Evolutionary conservation across 148 eudicot species (phyloP).

Genomic region (Rhododendron simsii): DNA sequence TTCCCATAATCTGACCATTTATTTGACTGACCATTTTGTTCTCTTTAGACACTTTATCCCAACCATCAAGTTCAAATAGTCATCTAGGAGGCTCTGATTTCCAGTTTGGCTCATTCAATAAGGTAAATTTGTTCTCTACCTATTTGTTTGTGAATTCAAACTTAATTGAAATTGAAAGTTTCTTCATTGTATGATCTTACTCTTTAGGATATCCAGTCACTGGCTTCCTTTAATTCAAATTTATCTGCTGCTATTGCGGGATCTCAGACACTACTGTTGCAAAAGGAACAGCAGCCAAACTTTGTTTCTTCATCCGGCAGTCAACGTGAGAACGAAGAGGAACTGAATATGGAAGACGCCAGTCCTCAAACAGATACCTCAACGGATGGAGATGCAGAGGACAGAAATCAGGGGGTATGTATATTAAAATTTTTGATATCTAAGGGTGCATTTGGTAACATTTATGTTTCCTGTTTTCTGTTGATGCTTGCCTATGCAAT

Average conservation of each 20-base stretch:
- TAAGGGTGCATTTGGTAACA: too few species aligned
- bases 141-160: not conserved
- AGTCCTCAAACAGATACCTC: conserved; percentile 84
- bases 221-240: conserved; percentile 25
- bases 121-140: conserved; percentile 36
- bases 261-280: conserved; percentile 36
- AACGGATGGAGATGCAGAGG: conserved; percentile 65
- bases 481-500: too few species aligned
- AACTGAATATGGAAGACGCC: conserved; percentile 70
- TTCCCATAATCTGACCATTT: not conserved
- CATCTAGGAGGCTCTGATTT: conserved; percentile 44
- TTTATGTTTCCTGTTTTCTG: too few species aligned
- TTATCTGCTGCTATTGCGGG: conserved; percentile 22
- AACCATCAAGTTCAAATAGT: conserved; percentile 43
- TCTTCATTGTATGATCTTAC: not conserved
- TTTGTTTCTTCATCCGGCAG: conserved; percentile 35
- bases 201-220: conserved; percentile 18
- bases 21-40: conserved; percentile 5
- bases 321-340: conserved; percentile 65
- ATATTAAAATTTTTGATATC: not conserved
- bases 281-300: conserved; percentile 37
- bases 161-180: not conserved
- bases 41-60: conserved; percentile 46
- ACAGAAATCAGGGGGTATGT: conserved; percentile 55
- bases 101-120: conserved; percentile 52